A percentile compares a stretch with the other conserved stretches of the same genome.
These are phyloP conservation scores for Biscogniauxia marginata DNA, from an alignment of 2,329 filamentous ascomycete genomes.

Conservation along the genomic window DNA sequence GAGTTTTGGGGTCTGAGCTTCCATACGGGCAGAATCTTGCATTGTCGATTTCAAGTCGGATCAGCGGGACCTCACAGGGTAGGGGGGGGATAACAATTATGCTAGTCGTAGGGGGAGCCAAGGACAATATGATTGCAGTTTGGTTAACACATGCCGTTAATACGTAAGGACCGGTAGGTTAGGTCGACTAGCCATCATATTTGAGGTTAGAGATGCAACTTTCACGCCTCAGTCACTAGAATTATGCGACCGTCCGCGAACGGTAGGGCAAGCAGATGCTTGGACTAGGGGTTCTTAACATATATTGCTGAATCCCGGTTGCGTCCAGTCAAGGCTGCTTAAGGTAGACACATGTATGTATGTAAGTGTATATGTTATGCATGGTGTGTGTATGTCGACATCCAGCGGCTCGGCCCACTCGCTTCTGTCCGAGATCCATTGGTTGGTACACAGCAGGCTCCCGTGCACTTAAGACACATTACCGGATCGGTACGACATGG, in stretches of 20 bases:
- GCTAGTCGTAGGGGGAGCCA: neutral
- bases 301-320: no score
- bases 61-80: neutral
- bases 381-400: neutral
- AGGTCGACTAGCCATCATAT: neutral
- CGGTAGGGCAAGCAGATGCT: neutral
- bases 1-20: neutral
- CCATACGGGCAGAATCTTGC: neutral
- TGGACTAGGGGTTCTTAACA: neutral
- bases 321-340: neutral
- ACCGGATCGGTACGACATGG: constrained; percentile 9
- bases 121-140: neutral
- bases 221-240: neutral
- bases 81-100: neutral
- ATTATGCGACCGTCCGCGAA: neutral
- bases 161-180: neutral
- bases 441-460: constrained; percentile 11
- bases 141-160: neutral
- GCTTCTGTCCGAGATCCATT: constrained; percentile 15
- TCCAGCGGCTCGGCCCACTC: constrained; percentile 8
- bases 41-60: neutral
- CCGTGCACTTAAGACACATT: constrained; percentile 16
- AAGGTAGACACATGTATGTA: neutral
- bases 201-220: neutral
- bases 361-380: neutral